Base-by-base conservation (phyloP, 441 rosid genomes). In the Cnidoscolus chayamansa region DNA sequence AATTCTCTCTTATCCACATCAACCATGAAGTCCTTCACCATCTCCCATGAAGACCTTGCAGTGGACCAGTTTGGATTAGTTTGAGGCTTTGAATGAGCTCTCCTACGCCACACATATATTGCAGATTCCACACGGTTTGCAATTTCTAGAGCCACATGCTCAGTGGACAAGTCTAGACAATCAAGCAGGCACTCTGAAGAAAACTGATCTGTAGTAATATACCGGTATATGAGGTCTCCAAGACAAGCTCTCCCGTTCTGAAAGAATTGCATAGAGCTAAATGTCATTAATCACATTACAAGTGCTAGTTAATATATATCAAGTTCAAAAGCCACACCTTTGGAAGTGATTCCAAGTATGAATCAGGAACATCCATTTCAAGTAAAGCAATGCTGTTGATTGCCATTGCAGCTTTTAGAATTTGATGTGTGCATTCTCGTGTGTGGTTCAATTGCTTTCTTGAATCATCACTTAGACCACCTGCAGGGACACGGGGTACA, bases 381-480 rank as follows among this genome's bases (percentile, higher is more conserved):
- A 83, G 83, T 67, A 95, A 79, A 45, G 97, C 84, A 70, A 79
- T 80, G 78, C 86, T 84, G 81, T 95, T 95, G 80, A 93, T 95
- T 57, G 99, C 97, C 97, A 95, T 86, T 32, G 92, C 91, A 67
- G 98, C 99, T 83, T 95, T 95, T 0, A 95, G 82, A 77, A 95
- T 93, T 83, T 95, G 99, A 76, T 88, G 93, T 10, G 97, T 85
- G 84, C 96, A 88, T 79, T 95, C 99, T 0, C 97, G 91, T 47
- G 78, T 93, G 82, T 95, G 96, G 72, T 85, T 91, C 84, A 95
- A 71, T 76, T 91, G 84, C 86, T 90, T 95, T 78, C 97, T 88
- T 17, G 92, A 85, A 72, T 77, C 63, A 32, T 93, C 97, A 56
- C 71, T 77, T 37, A 95, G 95, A 64, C 99, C 99, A 74, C 87